These are phyloP conservation scores for Davidsoniella virescens DNA, from an alignment of 2,329 filamentous ascomycete genomes.

Conservation along the genomic window DNA sequence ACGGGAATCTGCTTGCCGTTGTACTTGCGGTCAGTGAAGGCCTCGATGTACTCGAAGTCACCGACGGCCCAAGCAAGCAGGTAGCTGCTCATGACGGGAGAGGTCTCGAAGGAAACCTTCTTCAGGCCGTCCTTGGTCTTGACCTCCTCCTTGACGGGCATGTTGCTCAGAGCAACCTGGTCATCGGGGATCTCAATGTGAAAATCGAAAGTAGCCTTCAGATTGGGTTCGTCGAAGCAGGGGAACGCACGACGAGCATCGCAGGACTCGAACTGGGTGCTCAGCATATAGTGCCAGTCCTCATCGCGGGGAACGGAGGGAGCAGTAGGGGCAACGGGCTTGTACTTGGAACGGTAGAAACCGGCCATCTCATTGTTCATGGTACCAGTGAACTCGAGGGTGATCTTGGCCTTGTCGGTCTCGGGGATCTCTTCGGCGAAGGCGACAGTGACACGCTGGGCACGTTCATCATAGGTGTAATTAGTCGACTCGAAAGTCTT, in stretches of 20 bases:
- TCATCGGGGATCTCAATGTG: slow-evolving; percentile 80
- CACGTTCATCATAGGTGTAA: slow-evolving; percentile 67
- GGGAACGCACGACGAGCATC: slow-evolving; percentile 91
- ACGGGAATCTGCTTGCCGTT: slow-evolving; percentile 83
- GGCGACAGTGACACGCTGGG: slow-evolving; percentile 64
- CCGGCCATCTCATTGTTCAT: slow-evolving; percentile 88
- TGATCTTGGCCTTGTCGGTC: slow-evolving; percentile 48
- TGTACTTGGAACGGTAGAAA: slow-evolving; percentile 91
- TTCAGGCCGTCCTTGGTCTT: slow-evolving; percentile 48
- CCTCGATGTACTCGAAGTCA: slow-evolving; percentile 93
- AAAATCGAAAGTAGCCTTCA: slow-evolving; percentile 93
- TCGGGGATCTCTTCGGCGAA: slow-evolving; percentile 58
- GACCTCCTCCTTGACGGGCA: slow-evolving; percentile 65
- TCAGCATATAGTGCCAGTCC: slow-evolving; percentile 60
- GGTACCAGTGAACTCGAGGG: slow-evolving; percentile 60
- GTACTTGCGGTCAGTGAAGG: slow-evolving; percentile 76
- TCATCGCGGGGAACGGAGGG: slow-evolving; percentile 62
- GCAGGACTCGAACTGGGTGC: slow-evolving; percentile 94
- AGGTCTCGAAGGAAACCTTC: slow-evolving; percentile 62
- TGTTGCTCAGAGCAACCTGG: slow-evolving; percentile 83
- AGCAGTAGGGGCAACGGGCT: slow-evolving; percentile 54
- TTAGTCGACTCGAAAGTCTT: slow-evolving; percentile 31
- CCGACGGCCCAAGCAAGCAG: slow-evolving; percentile 87
- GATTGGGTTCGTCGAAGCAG: slow-evolving; percentile 93
- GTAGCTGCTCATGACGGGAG: slow-evolving; percentile 83